A percentile compares a stretch with the other conserved stretches of the same genome.
Evolutionary conservation across 768 basidiomycete species (phyloP).

Genomic region (Pleurotus tuber-regium): DNA sequence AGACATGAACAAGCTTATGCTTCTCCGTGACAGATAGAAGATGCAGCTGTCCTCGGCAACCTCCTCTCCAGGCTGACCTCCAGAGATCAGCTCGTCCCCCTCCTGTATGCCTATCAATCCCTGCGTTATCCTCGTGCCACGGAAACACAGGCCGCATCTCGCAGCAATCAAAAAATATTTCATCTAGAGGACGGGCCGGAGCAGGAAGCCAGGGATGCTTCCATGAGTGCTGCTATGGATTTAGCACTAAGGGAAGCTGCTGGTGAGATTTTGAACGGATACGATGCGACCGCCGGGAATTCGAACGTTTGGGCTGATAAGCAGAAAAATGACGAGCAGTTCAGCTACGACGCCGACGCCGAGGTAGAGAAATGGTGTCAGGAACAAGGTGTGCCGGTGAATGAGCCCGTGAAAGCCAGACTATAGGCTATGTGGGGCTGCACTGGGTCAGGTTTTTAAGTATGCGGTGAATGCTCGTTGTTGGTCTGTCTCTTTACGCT

Average conservation of each 20-base stretch:
- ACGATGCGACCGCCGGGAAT: conserved; percentile 27
- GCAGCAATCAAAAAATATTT: conserved; percentile 51
- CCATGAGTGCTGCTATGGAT: conserved; percentile 50
- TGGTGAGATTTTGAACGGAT: conserved; percentile 9
- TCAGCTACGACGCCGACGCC: conserved; percentile 53
- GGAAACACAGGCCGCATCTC: conserved; percentile 45
- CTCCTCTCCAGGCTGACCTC: conserved; percentile 46
- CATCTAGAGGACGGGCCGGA: conserved; percentile 54
- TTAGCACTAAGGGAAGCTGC: conserved; percentile 26
- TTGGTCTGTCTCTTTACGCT: conserved; percentile 2
- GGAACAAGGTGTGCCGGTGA: conserved; percentile 1
- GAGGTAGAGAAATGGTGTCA: conserved; percentile 52
- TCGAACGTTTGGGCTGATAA: conserved; percentile 61
- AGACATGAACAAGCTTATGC: neutral
- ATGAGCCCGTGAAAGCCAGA: neutral
- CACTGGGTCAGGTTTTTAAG: no score
- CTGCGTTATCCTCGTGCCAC: conserved; percentile 51
- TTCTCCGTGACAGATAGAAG: conserved; percentile 24
- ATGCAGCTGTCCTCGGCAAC: conserved; percentile 39
- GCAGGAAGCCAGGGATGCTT: conserved; percentile 47
- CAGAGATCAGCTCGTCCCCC: conserved; percentile 33
- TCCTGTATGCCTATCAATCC: conserved; percentile 50
- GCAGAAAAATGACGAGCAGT: conserved; percentile 43
- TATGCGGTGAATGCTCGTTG: no score
- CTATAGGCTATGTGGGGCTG: no score